Conservation (phyloP, 768 basidiomycete species). For the Suillus paluster region DNA sequence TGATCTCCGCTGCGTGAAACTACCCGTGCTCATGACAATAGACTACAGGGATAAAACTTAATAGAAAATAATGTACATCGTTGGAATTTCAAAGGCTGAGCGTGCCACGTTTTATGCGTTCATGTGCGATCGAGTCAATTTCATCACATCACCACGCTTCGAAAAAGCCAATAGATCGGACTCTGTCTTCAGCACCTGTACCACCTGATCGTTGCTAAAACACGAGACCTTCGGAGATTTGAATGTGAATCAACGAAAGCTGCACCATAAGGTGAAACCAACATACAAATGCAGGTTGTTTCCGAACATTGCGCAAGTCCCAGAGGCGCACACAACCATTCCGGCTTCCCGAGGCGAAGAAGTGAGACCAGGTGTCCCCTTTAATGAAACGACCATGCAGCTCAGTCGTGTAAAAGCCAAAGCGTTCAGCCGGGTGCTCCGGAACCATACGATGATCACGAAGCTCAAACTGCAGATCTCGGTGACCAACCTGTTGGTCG, state of each 20-base stretch:
- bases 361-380: constrained; percentile 37
- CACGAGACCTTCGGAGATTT: constrained; percentile 34
- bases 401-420: constrained; percentile 45
- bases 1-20: no score
- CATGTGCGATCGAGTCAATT: background rate
- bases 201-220: constrained; percentile 38
- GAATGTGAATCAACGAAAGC: constrained; percentile 1
- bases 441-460: constrained; percentile 49
- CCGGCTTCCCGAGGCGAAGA: constrained; percentile 49
- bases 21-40: background rate
- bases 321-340: constrained; percentile 49
- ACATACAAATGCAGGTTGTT: constrained; percentile 28
- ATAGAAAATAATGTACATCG: background rate
- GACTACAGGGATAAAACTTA: background rate
- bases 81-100: background rate
- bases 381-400: constrained; percentile 49
- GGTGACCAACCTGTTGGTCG: constrained; percentile 45
- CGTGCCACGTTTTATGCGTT: background rate
- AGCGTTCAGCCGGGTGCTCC: constrained; percentile 41
- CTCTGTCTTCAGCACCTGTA: constrained; percentile 41
- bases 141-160: constrained; percentile 30
- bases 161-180: constrained; percentile 43
- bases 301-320: constrained; percentile 48
- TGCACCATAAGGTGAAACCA: background rate
- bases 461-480: constrained; percentile 57